phyloP scores from a whole-genome alignment of 2,329 filamentous ascomycete species.

The Zymoseptoria passerinii region DNA sequence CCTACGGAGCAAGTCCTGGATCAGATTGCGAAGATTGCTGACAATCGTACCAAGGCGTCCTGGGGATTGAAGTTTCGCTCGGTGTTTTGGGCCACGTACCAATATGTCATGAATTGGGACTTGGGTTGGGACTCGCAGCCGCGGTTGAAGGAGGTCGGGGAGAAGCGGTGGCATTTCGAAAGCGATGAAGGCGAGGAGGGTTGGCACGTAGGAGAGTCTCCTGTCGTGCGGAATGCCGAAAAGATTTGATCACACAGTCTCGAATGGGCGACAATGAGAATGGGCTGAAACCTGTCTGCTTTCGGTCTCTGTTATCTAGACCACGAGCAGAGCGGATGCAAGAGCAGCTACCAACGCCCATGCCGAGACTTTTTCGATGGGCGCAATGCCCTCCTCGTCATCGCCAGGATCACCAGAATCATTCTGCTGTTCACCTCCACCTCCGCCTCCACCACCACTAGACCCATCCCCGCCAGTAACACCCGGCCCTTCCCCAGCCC shows the following conservation, averaged over 20 bases:
- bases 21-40: background rate
- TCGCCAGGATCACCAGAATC: background rate
- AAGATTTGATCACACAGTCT: background rate
- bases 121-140: background rate
- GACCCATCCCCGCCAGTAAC: background rate
- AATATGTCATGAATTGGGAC: background rate
- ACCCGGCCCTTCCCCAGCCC: background rate
- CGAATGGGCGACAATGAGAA: too few species aligned
- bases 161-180: background rate
- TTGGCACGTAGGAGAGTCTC: background rate
- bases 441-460: background rate
- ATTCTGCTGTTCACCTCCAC: too few species aligned
- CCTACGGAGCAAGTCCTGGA: background rate
- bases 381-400: background rate
- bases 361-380: background rate
- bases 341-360: background rate
- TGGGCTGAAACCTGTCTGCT: too few species aligned
- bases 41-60: background rate
- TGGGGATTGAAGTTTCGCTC: background rate
- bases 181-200: background rate
- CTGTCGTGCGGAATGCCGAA: background rate
- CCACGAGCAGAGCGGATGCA: background rate
- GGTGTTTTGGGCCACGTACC: background rate
- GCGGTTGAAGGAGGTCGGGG: background rate
- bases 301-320: background rate